Evolutionary conservation across 495 filamentous ascomycete genomes (phyloP).

Genomic region (Chaetomium fimeti): DNA sequence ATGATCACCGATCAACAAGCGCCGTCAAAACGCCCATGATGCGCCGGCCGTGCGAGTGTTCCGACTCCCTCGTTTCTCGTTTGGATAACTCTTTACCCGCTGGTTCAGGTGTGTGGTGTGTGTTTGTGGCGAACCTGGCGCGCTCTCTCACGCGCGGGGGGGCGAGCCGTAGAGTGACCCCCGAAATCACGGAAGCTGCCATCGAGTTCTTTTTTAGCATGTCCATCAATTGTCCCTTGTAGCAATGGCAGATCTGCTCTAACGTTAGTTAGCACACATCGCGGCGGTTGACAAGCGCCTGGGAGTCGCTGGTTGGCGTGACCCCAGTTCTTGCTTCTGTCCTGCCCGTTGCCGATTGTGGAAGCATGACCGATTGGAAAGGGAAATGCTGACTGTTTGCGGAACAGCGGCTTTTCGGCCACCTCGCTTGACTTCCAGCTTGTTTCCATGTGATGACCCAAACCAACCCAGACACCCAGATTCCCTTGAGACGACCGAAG

Average conservation of each 20-base stretch:
- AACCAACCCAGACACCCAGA: background rate
- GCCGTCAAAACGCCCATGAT: background rate
- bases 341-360: background rate
- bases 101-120: background rate
- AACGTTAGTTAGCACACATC: conserved; percentile 14
- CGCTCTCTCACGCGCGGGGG: background rate
- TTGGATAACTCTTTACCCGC: background rate
- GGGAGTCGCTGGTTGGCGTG: background rate
- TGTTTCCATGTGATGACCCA: conserved; percentile 1
- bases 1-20: conserved; percentile 14
- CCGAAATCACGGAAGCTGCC: background rate
- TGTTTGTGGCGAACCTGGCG: background rate
- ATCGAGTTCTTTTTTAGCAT: background rate
- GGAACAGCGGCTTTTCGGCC: conserved; percentile 1
- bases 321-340: background rate
- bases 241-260: conserved; percentile 4
- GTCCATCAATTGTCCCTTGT: conserved; percentile 16
- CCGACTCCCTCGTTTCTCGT: background rate
- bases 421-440: background rate
- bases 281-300: conserved; percentile 20
- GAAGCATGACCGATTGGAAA: conserved; percentile 3
- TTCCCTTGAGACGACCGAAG: background rate
- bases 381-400: conserved; percentile 4
- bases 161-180: background rate
- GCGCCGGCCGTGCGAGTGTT: background rate